Base-by-base conservation (phyloP, 2,329 filamentous ascomycete species). In the Cladosporium sp. region DNA sequence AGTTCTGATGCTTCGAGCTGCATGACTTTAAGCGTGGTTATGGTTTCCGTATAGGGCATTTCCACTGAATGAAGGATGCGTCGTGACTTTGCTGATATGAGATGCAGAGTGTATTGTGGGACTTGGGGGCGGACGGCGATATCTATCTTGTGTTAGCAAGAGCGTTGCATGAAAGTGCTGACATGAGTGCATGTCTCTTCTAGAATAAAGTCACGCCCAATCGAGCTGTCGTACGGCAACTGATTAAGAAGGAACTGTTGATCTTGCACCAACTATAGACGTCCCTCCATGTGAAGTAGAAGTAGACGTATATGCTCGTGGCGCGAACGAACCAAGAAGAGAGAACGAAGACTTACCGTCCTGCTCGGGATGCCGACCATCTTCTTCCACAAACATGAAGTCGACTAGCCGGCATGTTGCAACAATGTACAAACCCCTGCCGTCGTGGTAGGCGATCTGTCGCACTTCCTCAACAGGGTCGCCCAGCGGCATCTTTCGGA, bases 1-100 rank as follows among this genome's bases (percentile, higher is more conserved):
- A 85, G 83, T 70, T 98, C 93, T 0, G 91, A 96, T 7, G 95
- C 78, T 69, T 97, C 93, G 11, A 98, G 80, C 51, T 87, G 86
- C 37, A 97, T 78, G 4, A 86, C 85, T 67, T 92, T 85, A 63
- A 97, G 81, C 56, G 86, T 89, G 66, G 93, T 85, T 11, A 95
- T 77, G 10, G 83, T 80, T 70, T 96, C 92, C 56, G 79, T 84
- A 0, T 81, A 74, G 50, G 91, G 87, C 59, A 95, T 78, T 41
- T 83, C 75, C 49, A 90, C 75, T 19, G 79, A 83, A 66, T 95
- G 87, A 54, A 97, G 86, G 35, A 91, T 77, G 0, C 81, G 81
- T 83, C 89, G 91, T 3, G 82, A 89, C 43, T 78, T 77, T 0
- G 89, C 86, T 58, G 85, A 91, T 51, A 96, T 73, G 11, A 98